Conservation (phyloP, 371 early-diverging fungal genomes). For the Funneliformis caledonium region DNA sequence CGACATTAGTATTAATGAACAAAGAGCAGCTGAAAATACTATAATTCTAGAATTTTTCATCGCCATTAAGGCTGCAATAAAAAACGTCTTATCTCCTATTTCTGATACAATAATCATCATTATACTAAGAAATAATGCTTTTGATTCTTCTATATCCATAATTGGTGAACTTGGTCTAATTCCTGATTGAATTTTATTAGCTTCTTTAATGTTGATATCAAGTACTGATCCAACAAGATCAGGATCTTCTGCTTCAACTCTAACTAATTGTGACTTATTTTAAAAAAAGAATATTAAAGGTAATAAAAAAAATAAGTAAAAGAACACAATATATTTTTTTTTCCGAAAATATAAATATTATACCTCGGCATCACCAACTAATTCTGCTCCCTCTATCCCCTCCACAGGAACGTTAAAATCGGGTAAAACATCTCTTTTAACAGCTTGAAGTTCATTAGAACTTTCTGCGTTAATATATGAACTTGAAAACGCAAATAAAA, state of each 20-base stretch:
- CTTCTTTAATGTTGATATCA: conserved; percentile 9
- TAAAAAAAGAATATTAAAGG: too few species aligned
- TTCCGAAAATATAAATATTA: too few species aligned
- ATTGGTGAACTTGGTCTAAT: not conserved
- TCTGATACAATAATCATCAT: conserved; percentile 91
- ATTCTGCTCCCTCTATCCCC: too few species aligned
- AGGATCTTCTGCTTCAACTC: conserved; percentile 29
- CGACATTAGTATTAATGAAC: conserved; percentile 91
- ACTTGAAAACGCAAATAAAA: too few species aligned
- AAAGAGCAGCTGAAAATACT: conserved; percentile 87
- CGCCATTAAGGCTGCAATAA: conserved; percentile 96
- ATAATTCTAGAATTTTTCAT: conserved; percentile 89
- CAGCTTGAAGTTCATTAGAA: too few species aligned
- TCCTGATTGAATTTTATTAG: not conserved
- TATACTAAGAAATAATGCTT: conserved; percentile 16
- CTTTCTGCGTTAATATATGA: too few species aligned
- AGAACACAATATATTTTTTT: too few species aligned
- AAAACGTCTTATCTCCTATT: conserved; percentile 97
- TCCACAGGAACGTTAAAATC: too few species aligned
- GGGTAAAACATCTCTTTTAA: too few species aligned
- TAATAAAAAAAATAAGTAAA: too few species aligned
- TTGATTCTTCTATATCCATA: conserved; percentile 1
- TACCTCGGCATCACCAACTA: too few species aligned
- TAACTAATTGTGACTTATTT: not conserved
- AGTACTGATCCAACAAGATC: conserved; percentile 33